Conservation (phyloP, 345 rosid genomes). For the Alliaria petiolata region DNA sequence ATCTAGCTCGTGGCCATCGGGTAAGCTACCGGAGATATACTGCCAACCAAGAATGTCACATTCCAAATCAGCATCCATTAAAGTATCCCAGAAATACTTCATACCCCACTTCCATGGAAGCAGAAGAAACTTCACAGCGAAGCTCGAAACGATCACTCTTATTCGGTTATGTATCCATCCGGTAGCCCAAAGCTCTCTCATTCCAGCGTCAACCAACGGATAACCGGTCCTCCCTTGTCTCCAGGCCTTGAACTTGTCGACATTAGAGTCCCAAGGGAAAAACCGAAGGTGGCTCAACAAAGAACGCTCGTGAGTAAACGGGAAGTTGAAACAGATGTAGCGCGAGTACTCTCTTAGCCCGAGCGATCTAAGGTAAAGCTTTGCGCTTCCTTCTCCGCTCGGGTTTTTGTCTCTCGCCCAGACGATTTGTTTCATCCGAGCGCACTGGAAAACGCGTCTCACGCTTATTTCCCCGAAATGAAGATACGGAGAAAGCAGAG, state of each 20-base stretch:
- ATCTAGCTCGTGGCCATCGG: slow-evolving; percentile 91
- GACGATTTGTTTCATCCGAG: slow-evolving; percentile 61
- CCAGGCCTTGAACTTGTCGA: slow-evolving; percentile 75
- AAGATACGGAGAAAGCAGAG: slow-evolving; percentile 84
- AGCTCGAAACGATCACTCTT: slow-evolving; percentile 85
- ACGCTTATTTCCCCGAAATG: slow-evolving; percentile 92
- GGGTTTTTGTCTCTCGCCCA: slow-evolving; percentile 69
- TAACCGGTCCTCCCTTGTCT: slow-evolving; percentile 53
- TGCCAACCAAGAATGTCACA: slow-evolving; percentile 96
- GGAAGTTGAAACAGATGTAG: slow-evolving; percentile 90
- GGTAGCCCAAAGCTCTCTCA: too few relatives aligned
- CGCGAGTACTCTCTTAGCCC: slow-evolving; percentile 93
- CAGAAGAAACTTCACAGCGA: slow-evolving; percentile 81
- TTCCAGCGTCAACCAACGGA: too few relatives aligned
- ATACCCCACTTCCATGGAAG: slow-evolving; percentile 98
- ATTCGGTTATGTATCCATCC: slow-evolving; percentile 57
- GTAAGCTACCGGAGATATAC: slow-evolving; percentile 91
- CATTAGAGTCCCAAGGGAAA: slow-evolving; percentile 75
- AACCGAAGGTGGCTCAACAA: slow-evolving; percentile 59
- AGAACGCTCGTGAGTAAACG: slow-evolving; percentile 77
- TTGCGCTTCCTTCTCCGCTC: slow-evolving; percentile 54
- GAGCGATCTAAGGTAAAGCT: slow-evolving; percentile 64
- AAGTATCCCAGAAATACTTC: slow-evolving; percentile 96
- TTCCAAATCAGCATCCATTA: slow-evolving; percentile 90
- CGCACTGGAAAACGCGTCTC: slow-evolving; percentile 70